Percentiles rank a stretch among this genome's conserved stretches.
These are phyloP conservation scores for Serendipita indica DNA, from an alignment of 768 basidiomycete species.

Conservation along the genomic window DNA sequence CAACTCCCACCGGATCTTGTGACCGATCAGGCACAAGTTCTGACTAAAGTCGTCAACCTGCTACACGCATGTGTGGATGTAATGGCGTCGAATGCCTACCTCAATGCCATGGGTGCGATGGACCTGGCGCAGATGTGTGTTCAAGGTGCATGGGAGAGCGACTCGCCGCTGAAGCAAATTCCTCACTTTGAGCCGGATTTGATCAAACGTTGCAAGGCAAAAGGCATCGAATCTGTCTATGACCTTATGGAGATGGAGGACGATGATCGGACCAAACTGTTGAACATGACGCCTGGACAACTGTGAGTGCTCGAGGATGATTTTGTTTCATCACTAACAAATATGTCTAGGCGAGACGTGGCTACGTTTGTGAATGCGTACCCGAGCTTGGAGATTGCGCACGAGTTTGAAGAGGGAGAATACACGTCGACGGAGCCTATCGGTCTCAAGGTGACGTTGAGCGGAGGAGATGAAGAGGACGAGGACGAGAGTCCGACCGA, in stretches of 20 bases:
- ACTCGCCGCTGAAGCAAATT: slow-evolving; percentile 88
- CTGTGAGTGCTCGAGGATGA: slow-evolving; percentile 59
- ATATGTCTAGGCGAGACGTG: slow-evolving; percentile 64
- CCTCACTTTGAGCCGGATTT: slow-evolving; percentile 92
- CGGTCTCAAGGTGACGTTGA: slow-evolving; percentile 58
- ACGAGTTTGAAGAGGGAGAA: slow-evolving; percentile 74
- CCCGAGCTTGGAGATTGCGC: slow-evolving; percentile 84
- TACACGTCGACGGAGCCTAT: slow-evolving; percentile 81
- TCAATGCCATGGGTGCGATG: slow-evolving; percentile 92
- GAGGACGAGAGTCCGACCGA: slow-evolving; percentile 38
- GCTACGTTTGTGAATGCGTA: slow-evolving; percentile 94
- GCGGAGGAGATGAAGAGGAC: slow-evolving; percentile 61
- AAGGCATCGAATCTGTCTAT: slow-evolving; percentile 77
- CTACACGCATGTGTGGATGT: slow-evolving; percentile 94
- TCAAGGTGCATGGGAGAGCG: slow-evolving; percentile 94
- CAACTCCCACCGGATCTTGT: slow-evolving; percentile 86
- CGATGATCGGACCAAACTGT: slow-evolving; percentile 59
- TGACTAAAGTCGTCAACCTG: slow-evolving; percentile 81
- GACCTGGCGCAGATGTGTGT: slow-evolving; percentile 98
- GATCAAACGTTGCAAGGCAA: slow-evolving; percentile 69
- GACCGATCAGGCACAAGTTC: slow-evolving; percentile 74
- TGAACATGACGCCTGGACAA: slow-evolving; percentile 73
- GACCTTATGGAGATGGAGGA: slow-evolving; percentile 99
- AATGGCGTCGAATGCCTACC: slow-evolving; percentile 92
- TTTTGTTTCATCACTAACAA: background rate